phyloP scores from a whole-genome alignment of 2,329 filamentous ascomycete species.

The Corynespora cassiicola region DNA sequence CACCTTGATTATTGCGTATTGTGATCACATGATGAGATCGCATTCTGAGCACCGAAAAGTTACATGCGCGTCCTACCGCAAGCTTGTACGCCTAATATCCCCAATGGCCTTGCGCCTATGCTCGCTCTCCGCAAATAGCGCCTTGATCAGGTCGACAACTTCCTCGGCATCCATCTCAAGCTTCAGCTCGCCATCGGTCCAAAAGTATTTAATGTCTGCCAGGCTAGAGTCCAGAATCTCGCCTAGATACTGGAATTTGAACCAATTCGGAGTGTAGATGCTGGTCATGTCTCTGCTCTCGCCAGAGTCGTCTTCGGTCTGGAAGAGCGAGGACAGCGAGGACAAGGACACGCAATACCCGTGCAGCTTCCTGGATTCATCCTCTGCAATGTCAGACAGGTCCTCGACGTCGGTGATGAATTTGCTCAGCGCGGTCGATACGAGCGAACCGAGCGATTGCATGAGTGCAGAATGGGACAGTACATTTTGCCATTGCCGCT shows the following conservation, averaged over 20 bases:
- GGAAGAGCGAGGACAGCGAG: slow-evolving; percentile 64
- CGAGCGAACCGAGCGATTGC: slow-evolving; percentile 66
- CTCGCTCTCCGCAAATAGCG: slow-evolving; percentile 68
- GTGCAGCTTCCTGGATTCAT: slow-evolving; percentile 66
- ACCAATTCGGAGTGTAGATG: slow-evolving; percentile 68
- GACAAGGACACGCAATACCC: slow-evolving; percentile 63
- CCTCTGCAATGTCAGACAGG: slow-evolving; percentile 68
- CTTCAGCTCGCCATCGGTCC: slow-evolving; percentile 68
- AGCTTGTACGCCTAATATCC: slow-evolving; percentile 55
- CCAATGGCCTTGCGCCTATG: slow-evolving; percentile 64
- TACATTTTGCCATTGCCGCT: slow-evolving; percentile 63
- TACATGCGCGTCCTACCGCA: slow-evolving; percentile 18
- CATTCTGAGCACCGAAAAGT: no score
- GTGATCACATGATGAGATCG: no score
- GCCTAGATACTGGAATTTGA: slow-evolving; percentile 69
- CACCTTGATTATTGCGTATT: no score
- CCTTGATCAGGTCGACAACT: slow-evolving; percentile 68
- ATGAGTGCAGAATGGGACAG: slow-evolving; percentile 66
- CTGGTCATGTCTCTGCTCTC: slow-evolving; percentile 61
- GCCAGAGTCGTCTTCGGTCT: slow-evolving; percentile 50
- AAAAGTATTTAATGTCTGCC: slow-evolving; percentile 70
- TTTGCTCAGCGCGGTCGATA: slow-evolving; percentile 64
- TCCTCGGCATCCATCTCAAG: slow-evolving; percentile 68
- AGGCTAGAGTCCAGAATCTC: slow-evolving; percentile 69
- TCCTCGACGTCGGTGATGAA: slow-evolving; percentile 69